Evolutionary conservation across 1,284 basidiomycete species (phyloP).

Genomic region (Mycosarcoma mackinlayi): DNA sequence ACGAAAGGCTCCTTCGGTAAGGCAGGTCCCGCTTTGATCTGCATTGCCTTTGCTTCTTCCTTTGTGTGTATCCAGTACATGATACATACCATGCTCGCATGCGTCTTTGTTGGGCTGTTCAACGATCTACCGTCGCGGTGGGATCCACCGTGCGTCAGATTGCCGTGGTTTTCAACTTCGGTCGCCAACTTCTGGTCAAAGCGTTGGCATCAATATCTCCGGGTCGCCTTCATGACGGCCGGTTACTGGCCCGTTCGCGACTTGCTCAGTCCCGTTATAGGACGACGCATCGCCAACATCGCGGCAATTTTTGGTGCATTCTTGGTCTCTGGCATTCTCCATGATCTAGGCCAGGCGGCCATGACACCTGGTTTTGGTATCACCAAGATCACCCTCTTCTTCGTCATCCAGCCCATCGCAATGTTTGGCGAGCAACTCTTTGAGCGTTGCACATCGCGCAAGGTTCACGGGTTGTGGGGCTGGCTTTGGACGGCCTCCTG

Average conservation of each 20-base stretch:
- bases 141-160: slow-evolving; percentile 21
- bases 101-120: slow-evolving; percentile 10
- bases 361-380: slow-evolving; percentile 8
- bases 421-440: slow-evolving; percentile 31
- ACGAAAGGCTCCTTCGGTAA: slow-evolving; percentile 17
- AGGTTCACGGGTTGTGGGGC: slow-evolving; percentile 25
- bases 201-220: slow-evolving; percentile 47
- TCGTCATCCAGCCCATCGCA: slow-evolving; percentile 23
- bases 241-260: slow-evolving; percentile 26
- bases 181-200: slow-evolving; percentile 29
- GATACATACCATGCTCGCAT: neutral
- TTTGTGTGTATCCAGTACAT: slow-evolving; percentile 18
- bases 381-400: slow-evolving; percentile 19
- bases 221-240: slow-evolving; percentile 25
- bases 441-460: slow-evolving; percentile 5
- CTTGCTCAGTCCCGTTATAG: slow-evolving; percentile 2
- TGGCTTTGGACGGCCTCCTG: slow-evolving; percentile 32
- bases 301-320: slow-evolving; percentile 30
- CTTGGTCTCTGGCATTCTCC: slow-evolving; percentile 32
- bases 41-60: slow-evolving; percentile 5
- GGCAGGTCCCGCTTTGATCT: slow-evolving; percentile 25
- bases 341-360: slow-evolving; percentile 29
- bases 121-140: slow-evolving; percentile 20
- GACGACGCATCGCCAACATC: slow-evolving; percentile 7
- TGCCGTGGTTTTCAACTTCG: slow-evolving; percentile 27